phyloP scores from a whole-genome alignment of 371 early-diverging fungal species.

The Syncephalastrum racemosum region DNA sequence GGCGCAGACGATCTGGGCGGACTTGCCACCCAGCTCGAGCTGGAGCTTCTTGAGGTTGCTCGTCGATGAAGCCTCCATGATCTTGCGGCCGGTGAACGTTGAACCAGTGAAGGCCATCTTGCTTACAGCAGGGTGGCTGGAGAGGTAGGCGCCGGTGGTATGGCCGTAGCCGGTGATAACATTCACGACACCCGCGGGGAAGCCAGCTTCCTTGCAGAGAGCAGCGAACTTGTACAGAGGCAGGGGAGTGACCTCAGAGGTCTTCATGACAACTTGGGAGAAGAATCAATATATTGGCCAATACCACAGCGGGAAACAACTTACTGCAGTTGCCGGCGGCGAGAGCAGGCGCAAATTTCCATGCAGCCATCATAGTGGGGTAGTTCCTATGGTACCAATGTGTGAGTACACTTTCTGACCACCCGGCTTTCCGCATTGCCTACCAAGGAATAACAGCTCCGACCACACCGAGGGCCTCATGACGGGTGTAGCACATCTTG shows the following conservation, averaged over 20 bases:
- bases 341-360: slow-evolving; percentile 92
- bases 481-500: slow-evolving; percentile 64
- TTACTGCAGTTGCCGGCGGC: slow-evolving; percentile 68
- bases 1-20: slow-evolving; percentile 83
- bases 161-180: slow-evolving; percentile 60
- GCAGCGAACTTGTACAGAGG: slow-evolving; percentile 45
- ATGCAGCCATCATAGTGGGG: slow-evolving; percentile 59
- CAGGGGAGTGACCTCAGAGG: slow-evolving; percentile 60
- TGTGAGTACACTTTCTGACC: not conserved
- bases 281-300: not conserved
- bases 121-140: slow-evolving; percentile 28
- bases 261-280: slow-evolving; percentile 49
- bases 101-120: slow-evolving; percentile 71
- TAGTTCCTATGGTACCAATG: slow-evolving; percentile 17
- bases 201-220: slow-evolving; percentile 46
- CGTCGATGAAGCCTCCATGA: slow-evolving; percentile 66
- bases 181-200: slow-evolving; percentile 72
- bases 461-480: slow-evolving; percentile 80
- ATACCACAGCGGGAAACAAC: slow-evolving; percentile 10
- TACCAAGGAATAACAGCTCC: slow-evolving; percentile 71
- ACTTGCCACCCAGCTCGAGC: slow-evolving; percentile 93
- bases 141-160: slow-evolving; percentile 31
- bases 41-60: slow-evolving; percentile 75
- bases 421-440: not conserved
- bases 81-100: slow-evolving; percentile 67